Percentiles rank a stretch among this genome's conserved stretches.
phyloP scores from a whole-genome alignment of 148 eudicot genomes.

The Hydrangea macrophylla region DNA sequence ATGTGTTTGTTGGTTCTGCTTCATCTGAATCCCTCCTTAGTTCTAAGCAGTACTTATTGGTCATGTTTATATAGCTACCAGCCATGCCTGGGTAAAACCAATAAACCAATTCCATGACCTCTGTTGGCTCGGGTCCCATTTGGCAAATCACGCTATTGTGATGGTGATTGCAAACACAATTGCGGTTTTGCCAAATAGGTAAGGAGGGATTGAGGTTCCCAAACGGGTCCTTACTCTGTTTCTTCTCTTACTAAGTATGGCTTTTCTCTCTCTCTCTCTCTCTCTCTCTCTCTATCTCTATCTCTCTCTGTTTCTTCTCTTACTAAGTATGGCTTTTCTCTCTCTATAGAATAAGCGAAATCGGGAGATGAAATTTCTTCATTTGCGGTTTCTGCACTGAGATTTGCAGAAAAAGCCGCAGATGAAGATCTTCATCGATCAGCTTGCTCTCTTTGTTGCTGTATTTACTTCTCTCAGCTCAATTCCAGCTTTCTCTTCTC shows the following conservation, averaged over 20 bases:
- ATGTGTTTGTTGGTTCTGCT: too few relatives aligned
- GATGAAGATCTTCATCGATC: conserved; percentile 18
- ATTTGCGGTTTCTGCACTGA: conserved; percentile 16
- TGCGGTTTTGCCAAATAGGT: too few relatives aligned
- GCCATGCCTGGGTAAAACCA: too few relatives aligned
- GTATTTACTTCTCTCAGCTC: conserved; percentile 5
- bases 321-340: background rate
- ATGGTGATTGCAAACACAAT: too few relatives aligned
- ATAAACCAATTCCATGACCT: too few relatives aligned
- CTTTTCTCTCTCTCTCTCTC: background rate
- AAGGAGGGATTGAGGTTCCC: too few relatives aligned
- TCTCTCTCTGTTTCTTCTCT: background rate
- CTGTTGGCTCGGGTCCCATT: too few relatives aligned
- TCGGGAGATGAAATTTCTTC: conserved; percentile 15
- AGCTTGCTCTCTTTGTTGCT: background rate
- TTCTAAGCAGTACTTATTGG: too few relatives aligned
- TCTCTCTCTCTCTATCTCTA: background rate
- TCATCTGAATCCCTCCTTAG: too few relatives aligned
- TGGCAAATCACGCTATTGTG: too few relatives aligned
- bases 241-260: background rate
- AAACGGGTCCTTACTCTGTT: background rate
- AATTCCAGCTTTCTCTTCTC: conserved; percentile 10
- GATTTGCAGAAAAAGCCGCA: conserved; percentile 8
- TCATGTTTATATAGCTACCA: too few relatives aligned
- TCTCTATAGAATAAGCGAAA: background rate